Percentiles rank a stretch among this genome's conserved stretches.
Conservation (phyloP, 257 asterid genomes). For the Salvia miltiorrhiza region DNA sequence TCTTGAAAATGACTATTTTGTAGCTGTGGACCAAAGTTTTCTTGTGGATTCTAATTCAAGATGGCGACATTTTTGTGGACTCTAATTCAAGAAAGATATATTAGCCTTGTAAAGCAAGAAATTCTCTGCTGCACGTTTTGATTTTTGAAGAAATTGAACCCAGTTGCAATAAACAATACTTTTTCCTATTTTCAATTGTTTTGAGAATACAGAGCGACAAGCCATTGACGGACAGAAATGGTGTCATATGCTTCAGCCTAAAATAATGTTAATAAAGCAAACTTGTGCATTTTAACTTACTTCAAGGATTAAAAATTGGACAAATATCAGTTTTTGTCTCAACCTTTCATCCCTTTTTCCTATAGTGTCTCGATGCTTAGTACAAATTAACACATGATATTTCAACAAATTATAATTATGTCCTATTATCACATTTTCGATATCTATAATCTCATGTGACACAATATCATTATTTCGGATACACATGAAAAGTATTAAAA, state of each 20-base stretch:
- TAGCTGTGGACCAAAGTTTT: not conserved
- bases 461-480: too few relatives aligned
- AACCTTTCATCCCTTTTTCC: too few relatives aligned
- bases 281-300: too few relatives aligned
- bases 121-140: conserved; percentile 4
- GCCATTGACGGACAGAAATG: not conserved
- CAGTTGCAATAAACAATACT: not conserved
- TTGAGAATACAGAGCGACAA: not conserved
- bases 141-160: not conserved
- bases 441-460: too few relatives aligned
- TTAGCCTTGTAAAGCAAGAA: not conserved
- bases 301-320: too few relatives aligned
- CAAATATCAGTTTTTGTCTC: too few relatives aligned
- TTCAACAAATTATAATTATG: too few relatives aligned
- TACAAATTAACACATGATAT: too few relatives aligned
- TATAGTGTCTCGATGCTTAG: too few relatives aligned
- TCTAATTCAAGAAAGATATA: conserved; percentile 13
- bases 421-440: too few relatives aligned
- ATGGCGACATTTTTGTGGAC: conserved; percentile 4
- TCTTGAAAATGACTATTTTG: conserved; percentile 2
- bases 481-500: too few relatives aligned
- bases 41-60: conserved; percentile 10
- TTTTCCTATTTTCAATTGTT: not conserved
- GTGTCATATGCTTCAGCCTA: not conserved
- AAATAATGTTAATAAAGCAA: not conserved